Conservation (phyloP, 2,329 filamentous ascomycete genomes). For the Penicillium capsulatum region DNA sequence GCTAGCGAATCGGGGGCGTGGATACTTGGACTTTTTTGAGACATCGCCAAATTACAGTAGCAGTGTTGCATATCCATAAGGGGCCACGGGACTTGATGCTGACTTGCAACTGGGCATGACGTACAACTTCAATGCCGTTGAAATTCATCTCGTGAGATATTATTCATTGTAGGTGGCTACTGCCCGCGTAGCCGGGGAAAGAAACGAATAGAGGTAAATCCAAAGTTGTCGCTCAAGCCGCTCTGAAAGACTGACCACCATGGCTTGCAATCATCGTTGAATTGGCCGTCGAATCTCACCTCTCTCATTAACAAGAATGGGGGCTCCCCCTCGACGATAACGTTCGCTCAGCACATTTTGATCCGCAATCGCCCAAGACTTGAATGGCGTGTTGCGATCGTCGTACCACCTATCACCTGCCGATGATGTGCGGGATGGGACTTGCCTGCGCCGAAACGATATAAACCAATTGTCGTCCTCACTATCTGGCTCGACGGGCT, state of each 20-base stretch:
- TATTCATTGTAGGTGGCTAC: too few species aligned
- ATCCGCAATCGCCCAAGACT: constrained; percentile 34
- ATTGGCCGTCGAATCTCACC: constrained; percentile 29
- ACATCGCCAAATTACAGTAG: too few species aligned
- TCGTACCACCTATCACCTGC: constrained; percentile 31
- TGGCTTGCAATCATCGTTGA: constrained; percentile 1
- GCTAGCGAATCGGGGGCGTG: too few species aligned
- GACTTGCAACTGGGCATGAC: too few species aligned
- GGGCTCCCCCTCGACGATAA: constrained; percentile 24
- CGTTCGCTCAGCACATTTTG: constrained; percentile 31
- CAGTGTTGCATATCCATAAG: too few species aligned
- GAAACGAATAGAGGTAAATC: background rate
- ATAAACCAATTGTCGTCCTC: constrained; percentile 30
- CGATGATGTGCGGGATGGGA: too few species aligned
- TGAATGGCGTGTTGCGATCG: constrained; percentile 37
- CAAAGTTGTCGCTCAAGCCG: too few species aligned
- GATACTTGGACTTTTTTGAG: too few species aligned
- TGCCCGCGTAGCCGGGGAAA: too few species aligned
- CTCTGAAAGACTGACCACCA: background rate
- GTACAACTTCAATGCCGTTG: too few species aligned
- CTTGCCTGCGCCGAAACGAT: constrained; percentile 24
- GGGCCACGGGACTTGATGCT: too few species aligned
- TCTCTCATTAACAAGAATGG: constrained; percentile 30
- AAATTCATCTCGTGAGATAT: too few species aligned
- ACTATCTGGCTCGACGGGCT: constrained; percentile 4